Evolutionary conservation across 2,329 filamentous ascomycete species (phyloP), one percentile per base, ranked within the genome.

Genomic region (Seiridium unicorne): DNA sequence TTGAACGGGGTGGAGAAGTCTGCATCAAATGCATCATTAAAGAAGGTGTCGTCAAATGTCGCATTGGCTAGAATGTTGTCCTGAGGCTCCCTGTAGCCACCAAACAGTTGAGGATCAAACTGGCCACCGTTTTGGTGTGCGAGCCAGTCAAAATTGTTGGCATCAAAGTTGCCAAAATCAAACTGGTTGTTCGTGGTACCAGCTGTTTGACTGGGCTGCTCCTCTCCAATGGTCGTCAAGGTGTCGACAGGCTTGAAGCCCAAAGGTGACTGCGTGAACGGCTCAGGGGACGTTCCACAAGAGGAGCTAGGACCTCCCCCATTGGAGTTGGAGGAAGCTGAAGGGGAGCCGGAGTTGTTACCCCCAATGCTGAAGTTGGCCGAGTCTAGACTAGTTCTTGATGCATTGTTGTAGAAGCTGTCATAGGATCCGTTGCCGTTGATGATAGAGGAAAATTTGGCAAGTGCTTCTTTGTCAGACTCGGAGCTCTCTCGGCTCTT

Each of bases 31-130:
- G 92, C 90, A 66, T 97, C 93, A 65, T 85, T 85, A 74, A 87
- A 87, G 66, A 87, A 84, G 60, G 74, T 81, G 63, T 87, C 90
- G 58, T 92, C 91, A 65, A 96, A 91, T 7, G 87, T 86, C 48
- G 83, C 85, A 69, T 78, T 88, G 65, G 81, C 79, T 18, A 96
- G 77, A 11, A 96, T 83, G 59, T 89, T 94, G 60, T 92, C 90
- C 69, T 96, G 92, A 0, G 92, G 88, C 70, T 99, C 95, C 57
- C 95, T 89, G 76, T 97, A 98, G 67, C 93, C 91, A 58, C 90
- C 91, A 73, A 97, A 98, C 4, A 98, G 81, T 59, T 95, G 88
- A 0, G 95, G 94, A 63, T 98, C 93, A 69, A 98, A 97, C 64
- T 90, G 87, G 59, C 91, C 91, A 60, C 89, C 89, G 68, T 93